Percentiles rank a stretch among this genome's conserved stretches.
phyloP scores from a whole-genome alignment of 495 filamentous ascomycete genomes.

The Neurospora cerealis region DNA sequence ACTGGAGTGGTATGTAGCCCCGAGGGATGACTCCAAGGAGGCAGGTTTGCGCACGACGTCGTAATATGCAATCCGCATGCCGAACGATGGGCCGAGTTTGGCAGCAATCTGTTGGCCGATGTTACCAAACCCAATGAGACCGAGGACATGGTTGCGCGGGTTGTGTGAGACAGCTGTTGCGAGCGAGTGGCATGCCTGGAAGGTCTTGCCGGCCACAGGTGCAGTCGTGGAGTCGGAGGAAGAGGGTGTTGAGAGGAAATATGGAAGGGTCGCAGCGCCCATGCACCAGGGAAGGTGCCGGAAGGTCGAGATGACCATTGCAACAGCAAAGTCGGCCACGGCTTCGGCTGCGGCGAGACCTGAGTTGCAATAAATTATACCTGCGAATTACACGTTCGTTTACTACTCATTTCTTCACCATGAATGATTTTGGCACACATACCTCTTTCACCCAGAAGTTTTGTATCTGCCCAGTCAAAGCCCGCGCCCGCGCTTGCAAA shows the following conservation, averaged over 20 bases:
- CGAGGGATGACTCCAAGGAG: constrained; percentile 30
- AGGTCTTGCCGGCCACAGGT: constrained; percentile 16
- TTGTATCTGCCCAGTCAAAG: constrained; percentile 69
- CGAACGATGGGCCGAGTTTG: constrained; percentile 49
- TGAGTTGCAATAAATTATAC: constrained; percentile 63
- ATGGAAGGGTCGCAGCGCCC: constrained; percentile 35
- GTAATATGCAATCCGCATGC: constrained; percentile 60
- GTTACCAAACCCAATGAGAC: constrained; percentile 57
- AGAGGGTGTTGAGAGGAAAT: constrained; percentile 6
- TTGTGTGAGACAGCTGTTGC: constrained; percentile 49
- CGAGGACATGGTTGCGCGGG: constrained; percentile 43
- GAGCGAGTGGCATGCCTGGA: constrained; percentile 46
- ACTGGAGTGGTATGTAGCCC: constrained; percentile 40
- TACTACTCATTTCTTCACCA: background rate
- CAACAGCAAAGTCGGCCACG: constrained; percentile 55
- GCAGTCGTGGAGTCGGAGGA: background rate
- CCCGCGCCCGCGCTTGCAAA: constrained; percentile 67
- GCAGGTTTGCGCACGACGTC: constrained; percentile 50
- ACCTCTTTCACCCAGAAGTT: constrained; percentile 58
- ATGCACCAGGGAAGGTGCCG: constrained; percentile 54
- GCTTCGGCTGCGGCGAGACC: constrained; percentile 59
- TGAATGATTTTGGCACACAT: constrained; percentile 6
- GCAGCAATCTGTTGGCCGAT: constrained; percentile 59
- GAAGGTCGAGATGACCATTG: constrained; percentile 55
- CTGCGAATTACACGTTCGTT: constrained; percentile 19